Percentiles rank a stretch among this genome's conserved stretches.
Evolutionary conservation across 163 green algal species (phyloP).

Genomic region (Scenedesmus sp.): DNA sequence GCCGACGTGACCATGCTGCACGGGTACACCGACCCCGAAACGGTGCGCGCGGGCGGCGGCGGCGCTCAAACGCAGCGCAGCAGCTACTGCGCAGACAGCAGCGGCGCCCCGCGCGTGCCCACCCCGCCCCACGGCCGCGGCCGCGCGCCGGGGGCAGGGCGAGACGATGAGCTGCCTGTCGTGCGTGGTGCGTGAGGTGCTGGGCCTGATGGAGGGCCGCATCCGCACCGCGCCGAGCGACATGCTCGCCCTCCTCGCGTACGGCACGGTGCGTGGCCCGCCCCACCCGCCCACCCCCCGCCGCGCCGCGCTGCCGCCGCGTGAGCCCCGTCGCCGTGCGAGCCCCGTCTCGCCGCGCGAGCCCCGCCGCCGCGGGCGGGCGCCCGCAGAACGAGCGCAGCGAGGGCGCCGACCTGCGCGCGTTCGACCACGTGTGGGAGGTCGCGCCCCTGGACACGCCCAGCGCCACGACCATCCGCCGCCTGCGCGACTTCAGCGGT

Average conservation of each 20-base stretch:
- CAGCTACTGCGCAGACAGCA: too few relatives aligned
- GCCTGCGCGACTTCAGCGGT: conserved; percentile 32
- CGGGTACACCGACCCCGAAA: too few relatives aligned
- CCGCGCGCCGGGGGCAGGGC: background rate
- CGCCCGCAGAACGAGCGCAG: background rate
- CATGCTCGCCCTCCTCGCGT: conserved; percentile 48
- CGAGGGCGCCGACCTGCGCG: background rate
- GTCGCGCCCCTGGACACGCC: conserved; percentile 9
- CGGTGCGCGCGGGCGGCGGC: too few relatives aligned
- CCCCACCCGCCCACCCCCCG: too few relatives aligned
- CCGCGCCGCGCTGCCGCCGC: background rate
- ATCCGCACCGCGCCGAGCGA: conserved; percentile 39
- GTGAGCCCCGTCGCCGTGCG: background rate
- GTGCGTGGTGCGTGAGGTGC: conserved; percentile 18
- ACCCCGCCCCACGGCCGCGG: background rate
- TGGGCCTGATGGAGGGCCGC: background rate
- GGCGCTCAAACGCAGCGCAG: too few relatives aligned
- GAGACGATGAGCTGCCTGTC: conserved; percentile 17
- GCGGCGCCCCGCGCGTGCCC: background rate
- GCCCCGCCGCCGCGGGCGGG: too few relatives aligned
- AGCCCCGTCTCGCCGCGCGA: background rate
- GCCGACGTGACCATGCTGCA: conserved; percentile 34
- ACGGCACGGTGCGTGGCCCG: conserved; percentile 37
- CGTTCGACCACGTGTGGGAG: conserved; percentile 43
- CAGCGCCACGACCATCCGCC: conserved; percentile 14